These are phyloP conservation scores for Lanmaoa pseudosensibilis DNA, from an alignment of 768 basidiomycete genomes.

Conservation along the genomic window DNA sequence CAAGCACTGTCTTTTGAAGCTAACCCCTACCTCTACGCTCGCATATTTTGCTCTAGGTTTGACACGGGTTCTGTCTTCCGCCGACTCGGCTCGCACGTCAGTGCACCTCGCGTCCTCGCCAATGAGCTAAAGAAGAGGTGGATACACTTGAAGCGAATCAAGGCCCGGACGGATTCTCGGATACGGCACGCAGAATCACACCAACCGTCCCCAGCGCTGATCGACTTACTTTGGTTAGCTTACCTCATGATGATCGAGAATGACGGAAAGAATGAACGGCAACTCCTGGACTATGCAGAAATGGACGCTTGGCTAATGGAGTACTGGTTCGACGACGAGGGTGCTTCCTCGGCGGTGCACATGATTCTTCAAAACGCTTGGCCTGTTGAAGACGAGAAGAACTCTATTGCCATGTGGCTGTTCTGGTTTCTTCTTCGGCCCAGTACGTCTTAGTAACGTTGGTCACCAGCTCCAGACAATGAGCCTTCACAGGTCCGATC, in stretches of 20 bases:
- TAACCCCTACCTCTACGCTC: slow-evolving; percentile 73
- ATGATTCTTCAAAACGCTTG: slow-evolving; percentile 49
- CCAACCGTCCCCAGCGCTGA: slow-evolving; percentile 15
- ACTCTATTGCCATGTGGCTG: slow-evolving; percentile 72
- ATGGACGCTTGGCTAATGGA: slow-evolving; percentile 64
- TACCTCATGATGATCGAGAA: slow-evolving; percentile 84
- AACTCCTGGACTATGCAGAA: slow-evolving; percentile 66
- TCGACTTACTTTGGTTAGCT: slow-evolving; percentile 60
- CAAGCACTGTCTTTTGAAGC: slow-evolving; percentile 47
- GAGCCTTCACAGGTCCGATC: slow-evolving; percentile 47
- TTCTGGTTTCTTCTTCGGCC: slow-evolving; percentile 71
- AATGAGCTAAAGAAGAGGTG: slow-evolving; percentile 68
- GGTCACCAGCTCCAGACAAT: neutral
- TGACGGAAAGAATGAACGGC: slow-evolving; percentile 67
- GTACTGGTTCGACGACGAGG: slow-evolving; percentile 63
- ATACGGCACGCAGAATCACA: slow-evolving; percentile 21
- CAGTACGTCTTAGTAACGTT: slow-evolving; percentile 41
- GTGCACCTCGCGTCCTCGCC: slow-evolving; percentile 48
- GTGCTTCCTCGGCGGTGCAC: slow-evolving; percentile 51
- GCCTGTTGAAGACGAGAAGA: slow-evolving; percentile 53
- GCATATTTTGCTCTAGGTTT: slow-evolving; percentile 67
- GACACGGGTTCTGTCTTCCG: slow-evolving; percentile 53
- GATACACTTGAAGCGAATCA: slow-evolving; percentile 55
- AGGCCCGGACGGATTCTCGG: slow-evolving; percentile 33
- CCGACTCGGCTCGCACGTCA: slow-evolving; percentile 45